A percentile compares a stretch with the other conserved stretches of the same genome.
Conservation (phyloP, 805 yeast genomes). For the Pichia californica region DNA sequence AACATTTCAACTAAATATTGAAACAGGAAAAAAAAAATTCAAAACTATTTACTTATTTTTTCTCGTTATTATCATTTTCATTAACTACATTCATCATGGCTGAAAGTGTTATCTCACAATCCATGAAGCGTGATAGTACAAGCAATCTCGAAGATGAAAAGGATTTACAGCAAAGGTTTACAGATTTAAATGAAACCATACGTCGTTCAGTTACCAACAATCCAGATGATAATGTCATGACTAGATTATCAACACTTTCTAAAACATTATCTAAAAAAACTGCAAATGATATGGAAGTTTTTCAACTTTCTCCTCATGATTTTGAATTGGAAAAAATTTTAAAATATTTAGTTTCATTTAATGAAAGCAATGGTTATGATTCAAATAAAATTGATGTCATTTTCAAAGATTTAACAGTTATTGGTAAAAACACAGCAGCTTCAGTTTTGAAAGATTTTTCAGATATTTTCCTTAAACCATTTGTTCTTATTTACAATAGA, state of each 20-base stretch:
- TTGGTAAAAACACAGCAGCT: slow-evolving; percentile 43
- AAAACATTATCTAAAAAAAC: slow-evolving; percentile 9
- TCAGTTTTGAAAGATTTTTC: slow-evolving; percentile 38
- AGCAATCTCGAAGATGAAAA: not conserved
- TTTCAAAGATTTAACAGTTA: slow-evolving; percentile 36
- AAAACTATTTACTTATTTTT: no score
- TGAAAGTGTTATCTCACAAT: no score
- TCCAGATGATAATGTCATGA: slow-evolving; percentile 7
- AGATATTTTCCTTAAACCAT: slow-evolving; percentile 35
- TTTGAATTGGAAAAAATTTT: slow-evolving; percentile 38
- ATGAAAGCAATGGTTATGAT: slow-evolving; percentile 40
- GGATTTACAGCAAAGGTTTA: slow-evolving; percentile 1
- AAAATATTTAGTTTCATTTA: slow-evolving; percentile 31
- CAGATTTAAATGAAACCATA: slow-evolving; percentile 9
- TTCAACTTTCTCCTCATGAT: slow-evolving; percentile 20
- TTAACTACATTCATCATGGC: no score
- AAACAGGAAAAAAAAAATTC: no score
- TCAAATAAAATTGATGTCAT: slow-evolving; percentile 37
- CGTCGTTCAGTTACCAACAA: slow-evolving; percentile 9
- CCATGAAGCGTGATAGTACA: not conserved
- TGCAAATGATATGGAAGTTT: slow-evolving; percentile 13
- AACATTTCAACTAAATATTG: no score
- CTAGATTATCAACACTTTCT: slow-evolving; percentile 7
- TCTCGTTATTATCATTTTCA: no score
- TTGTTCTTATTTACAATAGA: slow-evolving; percentile 9